These are phyloP conservation scores for Pyricularia sp. DNA, from an alignment of 2,329 filamentous ascomycete species.

Conservation along the genomic window DNA sequence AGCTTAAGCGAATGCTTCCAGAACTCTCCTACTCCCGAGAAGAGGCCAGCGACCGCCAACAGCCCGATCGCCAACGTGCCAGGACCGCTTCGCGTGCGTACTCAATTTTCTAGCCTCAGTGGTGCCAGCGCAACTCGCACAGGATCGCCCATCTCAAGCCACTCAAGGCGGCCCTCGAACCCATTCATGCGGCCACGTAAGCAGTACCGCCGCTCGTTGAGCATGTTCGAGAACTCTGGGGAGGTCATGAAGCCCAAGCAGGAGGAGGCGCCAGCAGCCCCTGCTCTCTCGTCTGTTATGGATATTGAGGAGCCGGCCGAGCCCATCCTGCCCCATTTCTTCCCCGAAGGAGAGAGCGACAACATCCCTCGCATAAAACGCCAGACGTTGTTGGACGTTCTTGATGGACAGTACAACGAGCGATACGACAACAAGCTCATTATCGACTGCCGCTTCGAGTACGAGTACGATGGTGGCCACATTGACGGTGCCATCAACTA, in stretches of 20 bases:
- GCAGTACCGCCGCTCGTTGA: constrained; percentile 82
- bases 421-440: constrained; percentile 74
- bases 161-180: constrained; percentile 64
- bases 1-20: constrained; percentile 74
- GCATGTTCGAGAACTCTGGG: constrained; percentile 92
- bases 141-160: constrained; percentile 64
- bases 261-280: constrained; percentile 42
- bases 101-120: constrained; percentile 52
- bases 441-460: constrained; percentile 96
- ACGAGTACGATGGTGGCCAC: constrained; percentile 94
- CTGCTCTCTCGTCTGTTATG: constrained; percentile 63
- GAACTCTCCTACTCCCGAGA: constrained; percentile 67
- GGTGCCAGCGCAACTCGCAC: constrained; percentile 47
- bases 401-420: constrained; percentile 74
- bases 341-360: constrained; percentile 70
- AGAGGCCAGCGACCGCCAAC: constrained; percentile 49
- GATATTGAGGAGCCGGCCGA: constrained; percentile 71
- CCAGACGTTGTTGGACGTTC: constrained; percentile 72
- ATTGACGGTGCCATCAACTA: constrained; percentile 91
- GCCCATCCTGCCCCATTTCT: constrained; percentile 75
- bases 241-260: constrained; percentile 79
- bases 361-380: constrained; percentile 80
- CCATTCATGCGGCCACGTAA: constrained; percentile 70
- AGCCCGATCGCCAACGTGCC: constrained; percentile 40
- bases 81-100: constrained; percentile 53